phyloP scores from a whole-genome alignment of 768 basidiomycete genomes.

The Tubosaeta sp. region DNA sequence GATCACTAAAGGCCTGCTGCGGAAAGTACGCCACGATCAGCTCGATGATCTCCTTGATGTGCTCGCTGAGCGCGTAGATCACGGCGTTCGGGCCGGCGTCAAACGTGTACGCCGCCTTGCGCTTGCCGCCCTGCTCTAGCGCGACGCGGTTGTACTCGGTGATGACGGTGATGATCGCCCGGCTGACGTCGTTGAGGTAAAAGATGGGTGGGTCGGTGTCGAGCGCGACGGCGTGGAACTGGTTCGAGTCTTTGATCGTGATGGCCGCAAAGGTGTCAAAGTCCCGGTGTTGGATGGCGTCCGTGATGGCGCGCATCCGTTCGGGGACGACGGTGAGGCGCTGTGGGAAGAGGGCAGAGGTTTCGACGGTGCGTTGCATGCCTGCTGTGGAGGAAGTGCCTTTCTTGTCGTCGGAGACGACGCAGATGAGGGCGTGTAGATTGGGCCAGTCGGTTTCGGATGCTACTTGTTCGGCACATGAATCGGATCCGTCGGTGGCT shows the following conservation, averaged over 20 bases:
- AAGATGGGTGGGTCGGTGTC: slow-evolving; percentile 98
- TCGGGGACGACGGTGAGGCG: slow-evolving; percentile 89
- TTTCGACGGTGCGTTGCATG: slow-evolving; percentile 97
- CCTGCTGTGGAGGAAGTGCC: slow-evolving; percentile 92
- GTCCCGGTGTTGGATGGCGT: slow-evolving; percentile 73
- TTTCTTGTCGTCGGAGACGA: slow-evolving; percentile 95
- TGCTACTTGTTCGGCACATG: slow-evolving; percentile 83
- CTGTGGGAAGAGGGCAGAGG: slow-evolving; percentile 81
- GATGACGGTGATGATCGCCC: slow-evolving; percentile 87
- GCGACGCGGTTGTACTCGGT: slow-evolving; percentile 89
- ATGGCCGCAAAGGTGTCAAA: slow-evolving; percentile 87
- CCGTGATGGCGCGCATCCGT: slow-evolving; percentile 78
- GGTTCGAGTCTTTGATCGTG: slow-evolving; percentile 97
- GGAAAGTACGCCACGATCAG: slow-evolving; percentile 86
- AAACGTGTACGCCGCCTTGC: slow-evolving; percentile 96
- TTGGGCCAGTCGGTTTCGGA: slow-evolving; percentile 88
- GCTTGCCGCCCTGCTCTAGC: slow-evolving; percentile 48
- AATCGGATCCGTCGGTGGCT: slow-evolving; percentile 70
- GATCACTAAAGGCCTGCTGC: slow-evolving; percentile 72
- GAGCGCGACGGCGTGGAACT: slow-evolving; percentile 96
- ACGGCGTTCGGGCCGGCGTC: slow-evolving; percentile 99
- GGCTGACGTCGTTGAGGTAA: slow-evolving; percentile 97
- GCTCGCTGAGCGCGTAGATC: slow-evolving; percentile 79
- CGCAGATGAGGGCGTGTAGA: slow-evolving; percentile 95
- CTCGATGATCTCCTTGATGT: slow-evolving; percentile 74